Percentiles rank a stretch among this genome's conserved stretches.
These are phyloP conservation scores for Paraconiothyrium brasiliense DNA, from an alignment of 2,329 filamentous ascomycete genomes.

Conservation along the genomic window DNA sequence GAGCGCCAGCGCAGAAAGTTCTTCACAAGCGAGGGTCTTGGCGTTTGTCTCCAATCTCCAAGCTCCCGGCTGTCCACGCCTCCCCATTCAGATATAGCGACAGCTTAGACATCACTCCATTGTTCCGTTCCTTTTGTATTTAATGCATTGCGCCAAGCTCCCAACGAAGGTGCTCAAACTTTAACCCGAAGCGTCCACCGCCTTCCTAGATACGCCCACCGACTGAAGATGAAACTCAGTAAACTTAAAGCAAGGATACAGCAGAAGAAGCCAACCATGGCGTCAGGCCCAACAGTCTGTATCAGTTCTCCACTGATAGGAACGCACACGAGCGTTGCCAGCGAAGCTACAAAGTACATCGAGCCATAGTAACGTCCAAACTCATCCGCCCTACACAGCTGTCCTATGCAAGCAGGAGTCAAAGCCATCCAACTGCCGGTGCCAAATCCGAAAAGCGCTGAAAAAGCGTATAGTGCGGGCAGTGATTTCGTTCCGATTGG, in stretches of 20 bases:
- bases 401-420: slow-evolving; percentile 58
- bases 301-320: slow-evolving; percentile 49
- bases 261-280: slow-evolving; percentile 48
- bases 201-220: slow-evolving; percentile 48
- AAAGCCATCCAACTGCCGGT: slow-evolving; percentile 57
- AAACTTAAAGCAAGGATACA: slow-evolving; percentile 42
- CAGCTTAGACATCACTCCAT: neutral
- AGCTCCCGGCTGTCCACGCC: neutral
- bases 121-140: neutral
- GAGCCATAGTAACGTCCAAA: slow-evolving; percentile 64
- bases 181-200: slow-evolving; percentile 39
- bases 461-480: slow-evolving; percentile 50
- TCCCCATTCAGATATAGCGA: neutral
- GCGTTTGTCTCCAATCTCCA: slow-evolving; percentile 1
- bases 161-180: slow-evolving; percentile 16
- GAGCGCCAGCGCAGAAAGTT: slow-evolving; percentile 7
- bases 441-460: slow-evolving; percentile 58
- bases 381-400: slow-evolving; percentile 58
- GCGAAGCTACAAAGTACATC: slow-evolving; percentile 48
- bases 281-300: slow-evolving; percentile 41
- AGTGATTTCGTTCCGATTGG: slow-evolving; percentile 44
- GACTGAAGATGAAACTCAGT: slow-evolving; percentile 42
- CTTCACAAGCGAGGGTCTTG: slow-evolving; percentile 15
- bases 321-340: slow-evolving; percentile 48
- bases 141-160: neutral